phyloP scores from a whole-genome alignment of 2,329 filamentous ascomycete genomes.

The Sarocladiaceae sp. region DNA sequence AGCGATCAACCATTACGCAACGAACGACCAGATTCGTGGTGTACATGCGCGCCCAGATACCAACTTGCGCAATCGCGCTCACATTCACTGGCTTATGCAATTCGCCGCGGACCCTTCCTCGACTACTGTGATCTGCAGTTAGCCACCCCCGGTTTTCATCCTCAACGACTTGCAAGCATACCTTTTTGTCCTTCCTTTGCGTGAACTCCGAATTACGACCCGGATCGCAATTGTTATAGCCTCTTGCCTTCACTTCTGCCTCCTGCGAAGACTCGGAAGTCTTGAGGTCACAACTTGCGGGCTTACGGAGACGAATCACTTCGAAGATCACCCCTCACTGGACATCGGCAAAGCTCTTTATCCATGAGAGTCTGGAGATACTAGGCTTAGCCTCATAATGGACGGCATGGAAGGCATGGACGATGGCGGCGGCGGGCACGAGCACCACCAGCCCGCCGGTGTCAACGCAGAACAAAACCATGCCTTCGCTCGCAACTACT shows the following conservation, averaged over 20 bases:
- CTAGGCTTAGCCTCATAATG: background rate
- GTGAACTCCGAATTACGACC: too few relatives aligned
- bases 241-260: too few relatives aligned
- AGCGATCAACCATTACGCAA: too few relatives aligned
- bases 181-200: too few relatives aligned
- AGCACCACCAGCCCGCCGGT: conserved; percentile 25
- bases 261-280: too few relatives aligned
- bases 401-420: conserved; percentile 3
- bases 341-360: background rate
- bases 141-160: background rate
- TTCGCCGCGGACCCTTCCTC: too few relatives aligned
- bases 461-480: conserved; percentile 41
- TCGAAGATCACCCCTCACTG: too few relatives aligned
- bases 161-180: too few relatives aligned
- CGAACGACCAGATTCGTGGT: background rate
- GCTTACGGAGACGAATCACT: too few relatives aligned
- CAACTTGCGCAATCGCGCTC: conserved; percentile 7
- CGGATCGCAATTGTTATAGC: too few relatives aligned
- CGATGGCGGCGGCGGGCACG: background rate
- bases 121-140: background rate
- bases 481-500: conserved; percentile 50
- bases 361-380: background rate
- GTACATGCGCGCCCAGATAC: too few relatives aligned
- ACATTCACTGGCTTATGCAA: background rate
- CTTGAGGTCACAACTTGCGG: too few relatives aligned